phyloP scores from a whole-genome alignment of 176 grass and related monocot species.

The Oryza meridionalis region DNA sequence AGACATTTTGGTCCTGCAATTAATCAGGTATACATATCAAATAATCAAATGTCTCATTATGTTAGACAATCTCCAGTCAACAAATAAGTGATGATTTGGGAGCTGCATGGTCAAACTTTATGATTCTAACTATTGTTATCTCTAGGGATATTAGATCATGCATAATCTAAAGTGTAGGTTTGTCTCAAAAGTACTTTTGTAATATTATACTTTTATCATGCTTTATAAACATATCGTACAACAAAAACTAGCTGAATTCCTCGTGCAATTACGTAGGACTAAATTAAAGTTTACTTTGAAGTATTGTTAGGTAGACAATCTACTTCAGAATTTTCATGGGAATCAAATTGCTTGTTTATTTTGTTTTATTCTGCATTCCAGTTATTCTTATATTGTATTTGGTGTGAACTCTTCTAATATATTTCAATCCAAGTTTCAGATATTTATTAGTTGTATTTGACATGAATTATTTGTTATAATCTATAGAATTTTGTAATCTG shows the following conservation, averaged over 20 bases:
- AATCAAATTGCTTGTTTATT: background rate
- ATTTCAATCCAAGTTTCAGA: background rate
- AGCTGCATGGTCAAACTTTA: background rate
- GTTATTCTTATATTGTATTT: background rate
- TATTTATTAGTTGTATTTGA: background rate
- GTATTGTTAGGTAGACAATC: background rate
- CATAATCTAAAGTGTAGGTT: background rate
- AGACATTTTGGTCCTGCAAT: slow-evolving; percentile 47
- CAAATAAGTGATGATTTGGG: background rate
- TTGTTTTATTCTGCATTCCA: background rate
- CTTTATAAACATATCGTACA: background rate
- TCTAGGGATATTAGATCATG: background rate
- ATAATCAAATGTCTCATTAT: slow-evolving; percentile 22
- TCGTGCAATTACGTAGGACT: background rate
- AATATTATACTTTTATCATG: background rate
- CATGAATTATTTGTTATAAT: background rate
- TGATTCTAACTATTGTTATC: background rate
- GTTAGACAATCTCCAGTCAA: background rate
- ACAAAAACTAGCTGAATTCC: background rate
- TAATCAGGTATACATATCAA: slow-evolving; percentile 44
- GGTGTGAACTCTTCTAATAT: background rate
- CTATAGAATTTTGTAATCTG: background rate
- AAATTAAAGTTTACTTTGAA: background rate
- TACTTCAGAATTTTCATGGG: background rate
- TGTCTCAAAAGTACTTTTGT: background rate